Evolutionary conservation across 352 stramenopile species (phyloP).

Genomic region (Pythium aristosporum): DNA sequence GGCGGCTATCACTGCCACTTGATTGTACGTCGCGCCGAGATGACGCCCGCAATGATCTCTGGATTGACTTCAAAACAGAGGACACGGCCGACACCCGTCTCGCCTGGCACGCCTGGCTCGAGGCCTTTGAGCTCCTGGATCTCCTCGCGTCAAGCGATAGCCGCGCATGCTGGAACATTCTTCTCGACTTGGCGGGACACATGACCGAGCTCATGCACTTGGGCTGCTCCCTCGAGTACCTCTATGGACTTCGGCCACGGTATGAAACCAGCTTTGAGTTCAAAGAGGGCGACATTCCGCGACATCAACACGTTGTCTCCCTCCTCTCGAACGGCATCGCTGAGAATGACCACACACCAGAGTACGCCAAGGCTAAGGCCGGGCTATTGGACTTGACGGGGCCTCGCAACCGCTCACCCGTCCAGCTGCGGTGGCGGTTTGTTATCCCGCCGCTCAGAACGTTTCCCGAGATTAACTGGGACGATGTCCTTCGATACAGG

Average conservation of each 20-base stretch:
- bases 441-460: neutral
- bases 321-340: neutral
- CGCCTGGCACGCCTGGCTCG: neutral
- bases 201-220: neutral
- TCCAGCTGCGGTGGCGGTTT: neutral
- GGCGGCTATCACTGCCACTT: too few relatives aligned
- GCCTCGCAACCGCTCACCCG: neutral
- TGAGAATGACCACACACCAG: neutral
- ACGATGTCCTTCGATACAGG: neutral
- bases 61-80: too few relatives aligned
- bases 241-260: neutral
- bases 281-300: neutral
- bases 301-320: neutral
- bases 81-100: too few relatives aligned
- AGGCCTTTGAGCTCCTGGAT: neutral
- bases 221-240: neutral
- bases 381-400: neutral
- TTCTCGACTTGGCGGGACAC: neutral
- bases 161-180: neutral
- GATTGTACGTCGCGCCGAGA: too few relatives aligned
- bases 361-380: neutral
- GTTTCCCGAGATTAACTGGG: neutral
- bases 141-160: neutral
- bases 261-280: neutral
- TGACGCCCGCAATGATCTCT: too few relatives aligned